Base-by-base conservation (phyloP, 1,284 basidiomycete genomes). In the Anthracocystis walkeri region DNA sequence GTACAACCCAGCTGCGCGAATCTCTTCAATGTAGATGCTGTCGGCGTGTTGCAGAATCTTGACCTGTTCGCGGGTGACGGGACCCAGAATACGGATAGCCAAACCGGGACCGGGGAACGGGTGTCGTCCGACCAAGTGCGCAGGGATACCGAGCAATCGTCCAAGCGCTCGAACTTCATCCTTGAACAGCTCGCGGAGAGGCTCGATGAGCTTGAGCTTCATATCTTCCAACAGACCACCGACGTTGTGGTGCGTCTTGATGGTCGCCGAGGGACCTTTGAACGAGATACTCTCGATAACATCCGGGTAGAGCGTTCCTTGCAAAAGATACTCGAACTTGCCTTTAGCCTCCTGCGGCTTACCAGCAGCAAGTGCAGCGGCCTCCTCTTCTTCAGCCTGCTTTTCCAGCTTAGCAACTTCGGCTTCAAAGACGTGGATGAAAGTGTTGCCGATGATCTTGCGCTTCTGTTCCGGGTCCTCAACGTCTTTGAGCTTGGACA, bases 221-320 rank as follows among this genome's bases (percentile, higher is more conserved):
- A 99, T 99, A 86, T 99, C 92, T 83, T 93, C 93, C 68, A 99
- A 88, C 54, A 99, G 88, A 11, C 97, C 97, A 33, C 97, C 97
- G 73, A 99, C 97, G 82, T 99, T 99, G 87, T 99, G 97, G 86
- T 99, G 97, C 10, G 97, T 98, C 89, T 99, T 99, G 89, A 99
- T 99, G 18, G 96, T 99, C 49, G 97, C 97, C 78, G 92, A 94
- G 2, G 97, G 97, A 4, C 97, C 97, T 87, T 99, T 99, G 91
- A 99, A 99, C 87, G 93, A 95, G 88, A 99, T 98, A 82, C 92
- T 94, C 88, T 99, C 97, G 85, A 99, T 99, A 50, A 99, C 97
- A 85, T 99, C 97, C 2, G 97, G 97, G 87, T 99, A 99, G 11
- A 99, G 90, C 0, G 97, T 99, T n/a, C 97, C 97, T 86, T 98